Percentiles rank a stretch among this genome's conserved stretches.
Conservation (phyloP, 805 yeast species). For the Starmerella riodocensis region DNA sequence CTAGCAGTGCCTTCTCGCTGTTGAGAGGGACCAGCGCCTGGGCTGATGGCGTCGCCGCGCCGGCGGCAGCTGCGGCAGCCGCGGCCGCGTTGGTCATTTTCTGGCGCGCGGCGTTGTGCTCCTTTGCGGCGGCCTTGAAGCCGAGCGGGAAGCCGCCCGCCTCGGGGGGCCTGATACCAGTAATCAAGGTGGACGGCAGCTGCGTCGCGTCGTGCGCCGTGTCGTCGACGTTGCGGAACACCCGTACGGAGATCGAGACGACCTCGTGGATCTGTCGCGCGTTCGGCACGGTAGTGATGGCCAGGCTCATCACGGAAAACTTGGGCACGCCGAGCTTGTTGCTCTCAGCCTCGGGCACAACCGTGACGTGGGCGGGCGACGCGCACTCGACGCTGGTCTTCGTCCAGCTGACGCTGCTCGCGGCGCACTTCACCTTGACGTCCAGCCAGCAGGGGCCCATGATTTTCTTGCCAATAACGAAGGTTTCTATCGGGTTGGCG, state of each 20-base stretch:
- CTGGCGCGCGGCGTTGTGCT: constrained; percentile 32
- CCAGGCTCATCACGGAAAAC: constrained; percentile 56
- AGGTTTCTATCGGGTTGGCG: constrained; percentile 65
- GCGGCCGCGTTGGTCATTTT: no score
- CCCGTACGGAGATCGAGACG: constrained; percentile 65
- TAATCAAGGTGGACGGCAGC: constrained; percentile 48
- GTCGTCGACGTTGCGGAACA: constrained; percentile 49
- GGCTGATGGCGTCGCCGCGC: constrained; percentile 11
- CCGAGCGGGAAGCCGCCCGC: constrained; percentile 57
- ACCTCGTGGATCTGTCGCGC: constrained; percentile 68
- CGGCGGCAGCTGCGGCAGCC: no score
- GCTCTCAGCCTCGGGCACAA: constrained; percentile 27
- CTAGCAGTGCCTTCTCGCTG: constrained; percentile 60
- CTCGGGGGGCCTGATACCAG: constrained; percentile 65
- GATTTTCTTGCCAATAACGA: constrained; percentile 65
- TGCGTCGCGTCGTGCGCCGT: constrained; percentile 51
- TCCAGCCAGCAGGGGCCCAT: constrained; percentile 99
- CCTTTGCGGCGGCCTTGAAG: constrained; percentile 35
- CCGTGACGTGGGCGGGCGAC: constrained; percentile 28
- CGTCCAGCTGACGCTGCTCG: constrained; percentile 60
- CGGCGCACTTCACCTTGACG: constrained; percentile 45
- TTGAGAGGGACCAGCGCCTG: constrained; percentile 41
- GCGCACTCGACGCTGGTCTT: constrained; percentile 54
- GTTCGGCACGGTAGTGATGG: constrained; percentile 72
- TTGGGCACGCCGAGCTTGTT: constrained; percentile 40